Evolutionary conservation across 83 land plant genomes (phyloP).

Genomic region (Picea engelmannii): DNA sequence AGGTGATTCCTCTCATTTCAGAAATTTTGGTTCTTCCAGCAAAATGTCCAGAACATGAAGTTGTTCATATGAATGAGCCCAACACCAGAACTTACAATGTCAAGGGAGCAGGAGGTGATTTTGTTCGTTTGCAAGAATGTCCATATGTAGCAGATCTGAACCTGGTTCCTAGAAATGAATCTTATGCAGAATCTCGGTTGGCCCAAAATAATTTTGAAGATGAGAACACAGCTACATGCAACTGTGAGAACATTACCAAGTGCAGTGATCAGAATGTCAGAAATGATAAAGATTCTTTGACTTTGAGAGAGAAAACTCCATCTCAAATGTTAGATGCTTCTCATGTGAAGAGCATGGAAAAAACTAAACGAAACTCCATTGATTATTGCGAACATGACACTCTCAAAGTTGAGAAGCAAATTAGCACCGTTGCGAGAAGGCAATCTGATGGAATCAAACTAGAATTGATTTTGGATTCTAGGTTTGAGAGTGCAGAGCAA

Average conservation of each 20-base stretch:
- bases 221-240: not conserved
- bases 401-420: not conserved
- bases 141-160: not conserved
- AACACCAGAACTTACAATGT: not conserved
- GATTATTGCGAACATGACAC: not conserved
- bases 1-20: not conserved
- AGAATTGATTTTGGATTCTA: conserved; percentile 11
- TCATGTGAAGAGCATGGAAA: not conserved
- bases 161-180: not conserved
- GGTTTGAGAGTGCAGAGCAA: not conserved
- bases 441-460: conserved; percentile 8
- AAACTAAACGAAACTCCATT: too few species aligned
- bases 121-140: not conserved
- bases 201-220: not conserved
- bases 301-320: not conserved
- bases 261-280: not conserved
- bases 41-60: not conserved
- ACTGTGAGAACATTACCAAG: not conserved
- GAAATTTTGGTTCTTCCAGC: not conserved
- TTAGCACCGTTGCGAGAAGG: not conserved
- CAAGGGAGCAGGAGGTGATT: not conserved
- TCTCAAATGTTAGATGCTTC: conserved; percentile 1
- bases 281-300: not conserved
- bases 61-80: not conserved
- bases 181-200: not conserved